Percentiles rank a stretch among this genome's conserved stretches.
These are phyloP conservation scores for Taphrina communis DNA, from an alignment of 1,139 yeast genomes.

Conservation along the genomic window DNA sequence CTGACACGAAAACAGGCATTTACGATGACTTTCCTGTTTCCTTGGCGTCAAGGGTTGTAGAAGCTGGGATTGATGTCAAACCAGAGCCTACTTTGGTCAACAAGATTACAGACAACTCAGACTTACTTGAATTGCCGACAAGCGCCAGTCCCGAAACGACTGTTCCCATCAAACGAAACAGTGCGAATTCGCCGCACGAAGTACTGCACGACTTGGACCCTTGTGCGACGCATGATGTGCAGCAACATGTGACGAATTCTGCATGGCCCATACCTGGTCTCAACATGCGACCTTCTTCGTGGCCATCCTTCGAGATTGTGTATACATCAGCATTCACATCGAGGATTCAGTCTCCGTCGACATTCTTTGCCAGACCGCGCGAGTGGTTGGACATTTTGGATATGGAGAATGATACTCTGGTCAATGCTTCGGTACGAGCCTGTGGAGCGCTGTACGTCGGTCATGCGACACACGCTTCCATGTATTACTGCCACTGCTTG, in stretches of 20 bases:
- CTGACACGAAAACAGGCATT: background rate
- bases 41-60: too few relatives aligned
- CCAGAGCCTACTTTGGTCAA: too few relatives aligned
- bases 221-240: too few relatives aligned
- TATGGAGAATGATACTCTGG: background rate
- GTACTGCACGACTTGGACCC: too few relatives aligned
- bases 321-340: background rate
- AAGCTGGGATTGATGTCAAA: too few relatives aligned
- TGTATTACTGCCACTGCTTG: constrained; percentile 18
- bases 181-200: too few relatives aligned
- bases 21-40: background rate
- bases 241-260: too few relatives aligned
- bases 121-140: too few relatives aligned
- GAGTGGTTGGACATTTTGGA: background rate
- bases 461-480: constrained; percentile 9
- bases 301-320: background rate
- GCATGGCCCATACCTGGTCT: too few relatives aligned
- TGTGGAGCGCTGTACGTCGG: constrained; percentile 23
- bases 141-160: too few relatives aligned
- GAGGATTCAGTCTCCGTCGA: background rate
- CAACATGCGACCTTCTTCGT: background rate
- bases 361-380: background rate
- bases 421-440: constrained; percentile 9
- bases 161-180: too few relatives aligned
- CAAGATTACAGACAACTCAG: too few relatives aligned